A percentile compares a stretch with the other conserved stretches of the same genome.
phyloP scores from a whole-genome alignment of 1,139 yeast species.

The Yamadazyma conglobata region DNA sequence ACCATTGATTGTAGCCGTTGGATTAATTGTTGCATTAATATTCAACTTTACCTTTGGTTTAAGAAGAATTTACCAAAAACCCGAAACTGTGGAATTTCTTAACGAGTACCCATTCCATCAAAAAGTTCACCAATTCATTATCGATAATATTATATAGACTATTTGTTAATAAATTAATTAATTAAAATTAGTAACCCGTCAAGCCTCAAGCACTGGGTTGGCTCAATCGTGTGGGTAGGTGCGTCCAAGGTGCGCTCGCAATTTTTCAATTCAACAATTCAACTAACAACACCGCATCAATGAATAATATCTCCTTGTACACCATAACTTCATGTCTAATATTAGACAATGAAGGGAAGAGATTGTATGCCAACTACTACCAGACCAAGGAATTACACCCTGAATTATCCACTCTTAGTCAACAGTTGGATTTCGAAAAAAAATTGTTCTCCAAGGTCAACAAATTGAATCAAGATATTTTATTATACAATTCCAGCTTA shows the following conservation, averaged over 20 bases:
- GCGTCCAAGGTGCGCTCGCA: too few species aligned
- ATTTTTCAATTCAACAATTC: background rate
- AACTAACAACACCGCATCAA: too few species aligned
- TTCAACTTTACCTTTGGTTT: conserved; percentile 74
- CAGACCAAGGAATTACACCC: conserved; percentile 20
- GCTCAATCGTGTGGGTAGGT: too few species aligned
- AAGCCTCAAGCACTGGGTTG: too few species aligned
- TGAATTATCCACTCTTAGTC: conserved; percentile 44
- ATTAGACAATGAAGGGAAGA: conserved; percentile 76
- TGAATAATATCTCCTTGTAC: conserved; percentile 61
- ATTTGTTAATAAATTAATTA: too few species aligned
- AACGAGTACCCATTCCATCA: conserved; percentile 32
- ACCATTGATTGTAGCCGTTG: conserved; percentile 74
- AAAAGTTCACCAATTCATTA: conserved; percentile 33
- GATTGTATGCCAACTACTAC: conserved; percentile 85
- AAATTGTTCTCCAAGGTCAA: conserved; percentile 69
- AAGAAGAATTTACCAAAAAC: conserved; percentile 26
- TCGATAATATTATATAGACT: too few species aligned
- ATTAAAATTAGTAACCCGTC: too few species aligned
- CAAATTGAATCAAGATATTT: conserved; percentile 76
- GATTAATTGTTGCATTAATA: conserved; percentile 61
- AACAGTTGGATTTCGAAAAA: conserved; percentile 76
- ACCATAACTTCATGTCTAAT: conserved; percentile 74
- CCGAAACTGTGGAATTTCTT: conserved; percentile 25
- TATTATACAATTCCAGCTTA: conserved; percentile 73